These are phyloP conservation scores for Exophiala alcalophila DNA, from an alignment of 2,329 filamentous ascomycete genomes.

Conservation along the genomic window DNA sequence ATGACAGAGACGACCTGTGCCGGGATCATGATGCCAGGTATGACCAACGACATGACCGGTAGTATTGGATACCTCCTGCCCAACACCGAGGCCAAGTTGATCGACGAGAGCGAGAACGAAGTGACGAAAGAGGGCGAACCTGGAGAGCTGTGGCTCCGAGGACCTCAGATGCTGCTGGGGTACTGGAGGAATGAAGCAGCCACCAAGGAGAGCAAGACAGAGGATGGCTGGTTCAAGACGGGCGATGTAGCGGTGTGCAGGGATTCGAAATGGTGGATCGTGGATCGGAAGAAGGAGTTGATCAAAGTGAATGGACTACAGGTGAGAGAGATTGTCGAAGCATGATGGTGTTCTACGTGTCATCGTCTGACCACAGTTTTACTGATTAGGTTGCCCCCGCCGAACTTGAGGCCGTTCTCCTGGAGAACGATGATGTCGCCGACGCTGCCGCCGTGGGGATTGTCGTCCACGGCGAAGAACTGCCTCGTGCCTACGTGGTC, in stretches of 20 bases:
- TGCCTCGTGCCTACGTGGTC: constrained; percentile 44
- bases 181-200: constrained; percentile 41
- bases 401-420: constrained; percentile 46
- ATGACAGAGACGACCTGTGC: constrained; percentile 55
- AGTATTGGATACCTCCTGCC: constrained; percentile 49
- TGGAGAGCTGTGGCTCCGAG: constrained; percentile 54
- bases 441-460: constrained; percentile 50
- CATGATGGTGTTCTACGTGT: too few species aligned
- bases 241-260: constrained; percentile 77
- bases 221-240: constrained; percentile 74
- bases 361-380: too few species aligned
- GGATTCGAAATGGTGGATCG: constrained; percentile 77
- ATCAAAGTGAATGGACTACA: constrained; percentile 53
- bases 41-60: constrained; percentile 46
- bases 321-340: too few species aligned
- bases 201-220: constrained; percentile 48
- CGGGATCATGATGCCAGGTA: constrained; percentile 36
- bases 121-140: constrained; percentile 60
- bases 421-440: constrained; percentile 43
- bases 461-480: constrained; percentile 36
- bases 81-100: constrained; percentile 52
- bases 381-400: constrained; percentile 49
- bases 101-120: constrained; percentile 67
- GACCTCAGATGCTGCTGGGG: constrained; percentile 37
- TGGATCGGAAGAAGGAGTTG: constrained; percentile 66